Evolutionary conservation across 805 yeast species (phyloP).

Genomic region (Ogataea methylovora): DNA sequence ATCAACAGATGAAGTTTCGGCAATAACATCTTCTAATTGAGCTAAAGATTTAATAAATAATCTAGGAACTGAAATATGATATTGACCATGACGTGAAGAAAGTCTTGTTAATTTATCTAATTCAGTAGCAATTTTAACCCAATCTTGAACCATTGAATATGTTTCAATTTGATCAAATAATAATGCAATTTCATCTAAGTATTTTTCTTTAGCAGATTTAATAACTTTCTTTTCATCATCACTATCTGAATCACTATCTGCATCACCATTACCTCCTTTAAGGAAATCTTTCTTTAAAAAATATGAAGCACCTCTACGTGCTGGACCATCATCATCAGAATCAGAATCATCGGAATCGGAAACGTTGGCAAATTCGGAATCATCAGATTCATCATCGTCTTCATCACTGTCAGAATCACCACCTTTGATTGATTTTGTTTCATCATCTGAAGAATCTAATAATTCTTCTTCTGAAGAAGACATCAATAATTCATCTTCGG

Average conservation of each 20-base stretch:
- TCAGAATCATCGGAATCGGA: slow-evolving; percentile 41
- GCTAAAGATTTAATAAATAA: slow-evolving; percentile 62
- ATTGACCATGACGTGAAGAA: slow-evolving; percentile 66
- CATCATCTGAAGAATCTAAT: slow-evolving; percentile 25
- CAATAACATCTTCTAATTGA: slow-evolving; percentile 62
- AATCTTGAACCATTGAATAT: slow-evolving; percentile 64
- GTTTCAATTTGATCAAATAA: slow-evolving; percentile 61
- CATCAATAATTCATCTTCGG: slow-evolving; percentile 42
- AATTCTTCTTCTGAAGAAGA: slow-evolving; percentile 58
- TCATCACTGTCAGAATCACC: slow-evolving; percentile 26
- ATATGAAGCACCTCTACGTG: slow-evolving; percentile 44
- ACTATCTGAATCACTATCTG: slow-evolving; percentile 35
- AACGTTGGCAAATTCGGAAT: slow-evolving; percentile 34
- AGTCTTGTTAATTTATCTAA: slow-evolving; percentile 72
- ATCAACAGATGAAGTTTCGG: slow-evolving; percentile 35
- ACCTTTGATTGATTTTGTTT: slow-evolving; percentile 7
- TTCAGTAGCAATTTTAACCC: slow-evolving; percentile 68
- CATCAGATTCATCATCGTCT: slow-evolving; percentile 34
- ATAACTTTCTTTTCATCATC: slow-evolving; percentile 77
- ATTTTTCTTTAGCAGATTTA: slow-evolving; percentile 88
- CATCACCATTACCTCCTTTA: slow-evolving; percentile 29
- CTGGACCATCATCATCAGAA: slow-evolving; percentile 29
- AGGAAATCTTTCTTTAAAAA: slow-evolving; percentile 44
- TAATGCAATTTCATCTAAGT: slow-evolving; percentile 76
- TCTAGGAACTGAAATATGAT: slow-evolving; percentile 66